phyloP scores from a whole-genome alignment of 208 protist genomes.

The Herpetomonas samuelpessoai region DNA sequence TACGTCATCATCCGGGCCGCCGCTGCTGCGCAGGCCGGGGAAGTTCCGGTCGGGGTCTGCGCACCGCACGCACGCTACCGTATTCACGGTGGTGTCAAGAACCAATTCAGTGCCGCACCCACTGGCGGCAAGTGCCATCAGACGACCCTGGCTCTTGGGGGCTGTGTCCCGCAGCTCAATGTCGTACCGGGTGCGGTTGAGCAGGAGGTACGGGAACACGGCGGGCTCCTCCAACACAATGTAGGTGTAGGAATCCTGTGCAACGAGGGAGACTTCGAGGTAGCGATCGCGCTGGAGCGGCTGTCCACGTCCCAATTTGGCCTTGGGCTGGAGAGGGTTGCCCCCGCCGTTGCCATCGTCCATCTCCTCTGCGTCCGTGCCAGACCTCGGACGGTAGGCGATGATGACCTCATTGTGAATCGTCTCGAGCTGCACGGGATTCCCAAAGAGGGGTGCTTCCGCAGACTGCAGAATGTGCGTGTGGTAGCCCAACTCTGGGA shows the following conservation, averaged over 20 bases:
- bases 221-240: conserved; percentile 64
- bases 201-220: conserved; percentile 57
- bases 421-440: conserved; percentile 71
- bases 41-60: background rate
- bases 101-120: conserved; percentile 50
- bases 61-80: conserved; percentile 25
- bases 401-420: conserved; percentile 67
- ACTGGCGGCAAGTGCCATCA: conserved; percentile 45
- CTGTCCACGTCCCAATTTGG: background rate
- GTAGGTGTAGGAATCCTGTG: conserved; percentile 76
- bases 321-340: background rate
- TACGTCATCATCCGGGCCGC: conserved; percentile 9
- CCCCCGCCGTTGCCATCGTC: background rate
- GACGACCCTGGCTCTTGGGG: conserved; percentile 30
- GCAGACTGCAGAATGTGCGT: conserved; percentile 56
- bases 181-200: conserved; percentile 64
- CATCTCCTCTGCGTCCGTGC: background rate
- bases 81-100: conserved; percentile 47
- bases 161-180: conserved; percentile 55
- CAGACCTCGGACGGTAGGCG: conserved; percentile 36
- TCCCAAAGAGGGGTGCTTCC: conserved; percentile 49
- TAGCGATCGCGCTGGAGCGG: conserved; percentile 37
- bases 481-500: conserved; percentile 53
- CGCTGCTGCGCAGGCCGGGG: conserved; percentile 1
- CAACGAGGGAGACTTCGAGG: conserved; percentile 66